Evolutionary conservation across 306 rosid genomes (phyloP).

Genomic region (Mimosa pudica): DNA sequence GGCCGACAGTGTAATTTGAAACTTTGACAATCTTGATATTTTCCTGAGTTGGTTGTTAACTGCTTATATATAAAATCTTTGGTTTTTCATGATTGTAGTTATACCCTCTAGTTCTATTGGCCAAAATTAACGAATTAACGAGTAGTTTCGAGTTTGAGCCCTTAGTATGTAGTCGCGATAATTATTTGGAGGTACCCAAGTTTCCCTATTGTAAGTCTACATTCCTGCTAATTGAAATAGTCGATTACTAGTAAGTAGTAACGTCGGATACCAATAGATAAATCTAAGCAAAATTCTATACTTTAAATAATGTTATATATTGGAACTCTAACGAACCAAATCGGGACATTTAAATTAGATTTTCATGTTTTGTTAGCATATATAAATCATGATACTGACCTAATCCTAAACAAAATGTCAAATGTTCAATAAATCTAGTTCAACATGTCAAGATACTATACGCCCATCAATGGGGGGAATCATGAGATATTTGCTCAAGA

Average conservation of each 20-base stretch:
- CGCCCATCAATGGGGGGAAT: no score
- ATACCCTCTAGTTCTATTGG: neutral
- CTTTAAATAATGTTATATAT: neutral
- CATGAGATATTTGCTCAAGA: no score
- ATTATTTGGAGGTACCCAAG: no score
- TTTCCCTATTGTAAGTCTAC: no score
- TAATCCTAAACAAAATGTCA: neutral
- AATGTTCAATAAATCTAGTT: neutral
- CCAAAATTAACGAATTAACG: neutral
- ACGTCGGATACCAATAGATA: no score
- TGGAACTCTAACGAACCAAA: constrained; percentile 19
- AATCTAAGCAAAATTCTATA: no score
- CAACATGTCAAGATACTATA: no score
- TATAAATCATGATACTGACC: neutral
- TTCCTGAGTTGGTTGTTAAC: neutral
- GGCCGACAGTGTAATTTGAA: constrained; percentile 32
- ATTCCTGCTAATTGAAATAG: no score
- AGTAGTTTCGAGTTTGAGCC: no score
- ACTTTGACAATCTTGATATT: neutral
- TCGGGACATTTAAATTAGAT: neutral
- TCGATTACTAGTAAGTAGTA: no score
- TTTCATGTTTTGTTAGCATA: neutral
- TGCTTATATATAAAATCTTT: neutral
- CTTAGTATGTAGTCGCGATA: no score
- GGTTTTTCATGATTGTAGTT: neutral